These are phyloP conservation scores for Trametes punicea DNA, from an alignment of 768 basidiomycete genomes.

Conservation along the genomic window DNA sequence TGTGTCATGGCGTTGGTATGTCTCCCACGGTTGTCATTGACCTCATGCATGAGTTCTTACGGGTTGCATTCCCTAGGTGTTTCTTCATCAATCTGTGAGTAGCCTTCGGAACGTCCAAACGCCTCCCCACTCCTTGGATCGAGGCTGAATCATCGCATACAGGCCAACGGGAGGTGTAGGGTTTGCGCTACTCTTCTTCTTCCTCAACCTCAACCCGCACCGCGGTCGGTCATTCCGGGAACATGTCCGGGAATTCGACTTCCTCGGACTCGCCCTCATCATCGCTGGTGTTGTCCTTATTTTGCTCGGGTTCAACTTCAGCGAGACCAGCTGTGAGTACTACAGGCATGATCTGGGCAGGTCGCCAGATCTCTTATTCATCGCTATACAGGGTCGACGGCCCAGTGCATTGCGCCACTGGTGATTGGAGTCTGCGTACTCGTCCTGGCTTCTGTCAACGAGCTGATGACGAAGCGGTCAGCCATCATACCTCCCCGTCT, in stretches of 20 bases:
- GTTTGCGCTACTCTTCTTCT: constrained; percentile 59
- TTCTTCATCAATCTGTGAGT: constrained; percentile 74
- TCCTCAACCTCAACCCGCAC: constrained; percentile 78
- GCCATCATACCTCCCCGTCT: constrained; percentile 74
- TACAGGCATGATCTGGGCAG: not conserved
- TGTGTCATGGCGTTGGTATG: constrained; percentile 74
- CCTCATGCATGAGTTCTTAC: not conserved
- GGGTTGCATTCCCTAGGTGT: constrained; percentile 42
- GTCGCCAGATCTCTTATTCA: not conserved
- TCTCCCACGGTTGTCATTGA: not conserved
- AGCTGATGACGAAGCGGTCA: constrained; percentile 56
- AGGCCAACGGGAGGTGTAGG: constrained; percentile 76
- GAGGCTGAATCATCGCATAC: constrained; percentile 1
- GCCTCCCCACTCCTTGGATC: not conserved
- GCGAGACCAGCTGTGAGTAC: constrained; percentile 63
- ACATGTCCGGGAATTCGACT: constrained; percentile 68
- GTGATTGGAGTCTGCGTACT: constrained; percentile 54
- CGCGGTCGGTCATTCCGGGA: constrained; percentile 52
- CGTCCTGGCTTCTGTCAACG: constrained; percentile 51
- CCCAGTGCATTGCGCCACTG: constrained; percentile 62
- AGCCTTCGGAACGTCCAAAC: not conserved
- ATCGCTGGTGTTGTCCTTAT: constrained; percentile 64
- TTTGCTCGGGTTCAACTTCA: constrained; percentile 69
- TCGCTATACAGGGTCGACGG: constrained; percentile 46
- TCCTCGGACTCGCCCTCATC: constrained; percentile 60